Evolutionary conservation across 139 green algal genomes (phyloP).

Genomic region (Coccomyxa sp.): DNA sequence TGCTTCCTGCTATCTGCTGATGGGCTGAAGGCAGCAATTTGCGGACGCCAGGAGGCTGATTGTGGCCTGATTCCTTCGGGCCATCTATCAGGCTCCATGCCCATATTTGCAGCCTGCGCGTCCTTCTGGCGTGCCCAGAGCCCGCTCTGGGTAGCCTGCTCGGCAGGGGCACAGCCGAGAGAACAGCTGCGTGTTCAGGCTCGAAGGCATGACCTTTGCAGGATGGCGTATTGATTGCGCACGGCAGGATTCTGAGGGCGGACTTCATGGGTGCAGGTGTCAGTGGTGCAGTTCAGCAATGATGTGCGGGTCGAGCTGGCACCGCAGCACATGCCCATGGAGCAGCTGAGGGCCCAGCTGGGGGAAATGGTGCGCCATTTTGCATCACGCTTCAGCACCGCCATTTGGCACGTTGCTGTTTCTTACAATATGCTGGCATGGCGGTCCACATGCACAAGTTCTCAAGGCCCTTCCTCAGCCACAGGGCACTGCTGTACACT

Average conservation of each 20-base stretch:
- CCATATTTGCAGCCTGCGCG: neutral
- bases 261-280: slow-evolving; percentile 9
- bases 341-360: neutral
- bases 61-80: too few species aligned
- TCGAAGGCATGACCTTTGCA: too few species aligned
- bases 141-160: too few species aligned
- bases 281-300: slow-evolving; percentile 29
- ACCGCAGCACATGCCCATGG: slow-evolving; percentile 4
- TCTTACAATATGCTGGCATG: neutral
- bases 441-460: neutral
- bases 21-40: neutral
- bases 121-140: too few species aligned
- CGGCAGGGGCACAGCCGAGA: too few species aligned
- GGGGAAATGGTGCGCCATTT: slow-evolving; percentile 2
- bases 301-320: slow-evolving; percentile 19
- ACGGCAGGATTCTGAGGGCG: neutral
- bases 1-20: neutral
- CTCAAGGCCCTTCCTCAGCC: neutral
- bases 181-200: too few species aligned
- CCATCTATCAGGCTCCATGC: neutral
- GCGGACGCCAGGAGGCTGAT: neutral
- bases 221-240: too few species aligned
- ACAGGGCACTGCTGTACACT: neutral
- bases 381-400: neutral
- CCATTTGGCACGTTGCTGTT: neutral